phyloP scores from a whole-genome alignment of 2,329 filamentous ascomycete genomes.

The Tolypocladium sp. region DNA sequence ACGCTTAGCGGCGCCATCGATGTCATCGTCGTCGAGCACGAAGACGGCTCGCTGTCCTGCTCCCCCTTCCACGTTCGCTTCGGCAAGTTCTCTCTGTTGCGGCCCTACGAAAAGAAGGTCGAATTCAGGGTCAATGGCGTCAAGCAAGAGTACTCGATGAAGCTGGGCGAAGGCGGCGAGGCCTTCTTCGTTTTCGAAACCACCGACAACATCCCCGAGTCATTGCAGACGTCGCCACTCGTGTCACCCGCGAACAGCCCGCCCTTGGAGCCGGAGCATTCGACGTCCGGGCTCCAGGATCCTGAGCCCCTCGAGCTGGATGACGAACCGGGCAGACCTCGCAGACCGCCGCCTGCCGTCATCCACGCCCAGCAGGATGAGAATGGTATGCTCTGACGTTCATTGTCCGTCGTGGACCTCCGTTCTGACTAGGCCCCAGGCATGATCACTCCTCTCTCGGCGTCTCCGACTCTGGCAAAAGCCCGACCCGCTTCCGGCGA shows the following conservation, averaged over 20 bases:
- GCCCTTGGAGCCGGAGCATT: conserved; percentile 37
- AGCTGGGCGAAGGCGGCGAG: conserved; percentile 92
- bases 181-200: conserved; percentile 99
- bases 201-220: conserved; percentile 81
- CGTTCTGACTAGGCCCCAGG: conserved; percentile 19
- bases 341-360: conserved; percentile 35
- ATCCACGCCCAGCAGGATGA: conserved; percentile 21
- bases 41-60: conserved; percentile 81
- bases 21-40: conserved; percentile 95
- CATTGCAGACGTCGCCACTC: conserved; percentile 86
- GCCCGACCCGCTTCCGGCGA: conserved; percentile 40
- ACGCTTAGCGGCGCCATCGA: conserved; percentile 97
- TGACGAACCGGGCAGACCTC: conserved; percentile 21
- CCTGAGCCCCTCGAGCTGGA: conserved; percentile 64
- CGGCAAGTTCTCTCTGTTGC: conserved; percentile 92
- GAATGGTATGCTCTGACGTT: conserved; percentile 16
- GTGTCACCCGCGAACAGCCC: conserved; percentile 87
- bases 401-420: background rate
- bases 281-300: conserved; percentile 43
- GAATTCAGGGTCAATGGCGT: conserved; percentile 91
- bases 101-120: conserved; percentile 97
- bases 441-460: conserved; percentile 42
- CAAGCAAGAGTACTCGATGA: conserved; percentile 95
- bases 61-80: conserved; percentile 98
- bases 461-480: conserved; percentile 40